Percentiles rank a stretch among this genome's conserved stretches.
Evolutionary conservation across 805 yeast species (phyloP).

Genomic region (Torulaspora indica): DNA sequence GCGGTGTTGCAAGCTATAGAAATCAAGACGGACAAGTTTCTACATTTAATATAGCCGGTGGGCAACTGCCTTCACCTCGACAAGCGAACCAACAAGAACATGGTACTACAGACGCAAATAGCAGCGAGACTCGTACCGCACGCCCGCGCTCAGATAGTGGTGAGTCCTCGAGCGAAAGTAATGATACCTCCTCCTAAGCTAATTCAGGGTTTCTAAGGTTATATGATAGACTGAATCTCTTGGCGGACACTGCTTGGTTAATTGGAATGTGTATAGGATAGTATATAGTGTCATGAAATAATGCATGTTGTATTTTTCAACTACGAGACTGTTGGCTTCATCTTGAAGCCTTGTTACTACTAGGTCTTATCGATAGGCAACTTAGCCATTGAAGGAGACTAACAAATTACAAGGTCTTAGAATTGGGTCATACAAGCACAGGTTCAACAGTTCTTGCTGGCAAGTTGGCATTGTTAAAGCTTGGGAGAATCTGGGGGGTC

Average conservation of each 20-base stretch:
- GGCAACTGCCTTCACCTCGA: constrained; percentile 12
- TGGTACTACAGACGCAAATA: neutral
- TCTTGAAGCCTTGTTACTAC: too few relatives aligned
- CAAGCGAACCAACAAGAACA: neutral
- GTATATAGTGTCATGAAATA: neutral
- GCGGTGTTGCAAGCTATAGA: constrained; percentile 36
- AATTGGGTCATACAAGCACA: too few relatives aligned
- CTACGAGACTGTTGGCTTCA: neutral
- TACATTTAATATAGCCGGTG: constrained; percentile 18
- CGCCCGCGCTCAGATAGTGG: neutral
- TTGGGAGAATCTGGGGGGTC: too few relatives aligned
- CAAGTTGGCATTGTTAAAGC: too few relatives aligned
- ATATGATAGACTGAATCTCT: constrained; percentile 1
- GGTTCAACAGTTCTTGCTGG: too few relatives aligned
- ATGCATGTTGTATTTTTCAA: constrained; percentile 1
- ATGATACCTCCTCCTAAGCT: constrained; percentile 1
- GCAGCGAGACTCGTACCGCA: neutral
- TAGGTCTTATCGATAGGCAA: neutral
- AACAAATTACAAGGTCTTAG: too few relatives aligned
- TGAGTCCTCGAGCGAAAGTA: constrained; percentile 1
- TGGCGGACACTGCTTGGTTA: neutral
- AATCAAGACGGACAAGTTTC: constrained; percentile 29
- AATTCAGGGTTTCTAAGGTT: neutral
- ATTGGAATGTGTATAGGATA: constrained; percentile 1
- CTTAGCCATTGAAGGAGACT: too few relatives aligned